Evolutionary conservation across 495 filamentous ascomycete species (phyloP), one percentile per base, ranked within the genome.

Genomic region (Podospora pseudopauciseta): DNA sequence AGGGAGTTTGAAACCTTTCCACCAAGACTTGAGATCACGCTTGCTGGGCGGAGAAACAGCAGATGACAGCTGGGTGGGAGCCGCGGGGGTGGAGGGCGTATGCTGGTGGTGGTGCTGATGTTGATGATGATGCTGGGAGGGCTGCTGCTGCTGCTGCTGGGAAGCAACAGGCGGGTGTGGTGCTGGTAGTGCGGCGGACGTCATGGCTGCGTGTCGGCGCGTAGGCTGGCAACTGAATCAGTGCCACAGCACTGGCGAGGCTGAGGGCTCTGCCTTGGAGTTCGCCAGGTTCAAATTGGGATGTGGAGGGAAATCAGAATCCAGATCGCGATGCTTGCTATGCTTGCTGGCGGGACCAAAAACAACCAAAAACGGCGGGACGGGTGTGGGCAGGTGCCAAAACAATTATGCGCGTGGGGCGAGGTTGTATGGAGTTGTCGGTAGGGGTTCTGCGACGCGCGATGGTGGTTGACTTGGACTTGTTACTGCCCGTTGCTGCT

Each of bases 1-100:
- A 60, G 88, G 87, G 39, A 88, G 84, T 79, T 91, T 92, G 81
- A 97, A 97, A 62, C 87, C 86, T 79, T 89, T 93, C 93, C 93
- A 97, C 93, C 93, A 97, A 30, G 89, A 92, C 72, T 91, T 89
- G 66, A 96, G 82, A 73, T 96, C 92, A 74, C 91, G 86, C 79
- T 88, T 93, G 64, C 86, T 89, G 44, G 92, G 89, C 11, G 90
- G 87, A 53, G 90, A 88, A 66, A 71, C 70, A 16, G 77, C 74
- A 53, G 78, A 68, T 54, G 77, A 73, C 62, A 71, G 60, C 63
- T 68, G 75, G 30, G 68, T 19, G 30, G 61, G 18, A 20, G 74
- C 60, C 7, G 61, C 63, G 58, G 71, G 70, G 13, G 71, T 65
- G 15, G 49, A 68, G 15, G 70, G 73, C 19, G 69, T 60, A 26